These are phyloP conservation scores for Phytophthora pseudosyringae DNA, from an alignment of 352 stramenopile genomes.

Conservation along the genomic window DNA sequence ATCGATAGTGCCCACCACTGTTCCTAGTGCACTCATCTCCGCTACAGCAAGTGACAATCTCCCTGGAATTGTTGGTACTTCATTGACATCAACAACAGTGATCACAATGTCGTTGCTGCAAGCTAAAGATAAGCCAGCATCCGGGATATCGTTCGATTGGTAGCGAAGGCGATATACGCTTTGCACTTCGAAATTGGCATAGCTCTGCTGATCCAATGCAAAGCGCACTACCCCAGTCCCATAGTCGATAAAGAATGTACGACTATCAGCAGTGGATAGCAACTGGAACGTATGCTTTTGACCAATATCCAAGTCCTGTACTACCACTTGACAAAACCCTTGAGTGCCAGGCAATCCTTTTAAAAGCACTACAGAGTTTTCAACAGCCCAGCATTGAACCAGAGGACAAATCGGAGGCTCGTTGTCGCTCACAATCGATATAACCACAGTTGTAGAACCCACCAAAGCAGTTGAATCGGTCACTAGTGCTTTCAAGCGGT, in stretches of 20 bases:
- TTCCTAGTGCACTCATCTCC: conserved; percentile 37
- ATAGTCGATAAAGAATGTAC: conserved; percentile 33
- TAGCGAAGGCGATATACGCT: conserved; percentile 53
- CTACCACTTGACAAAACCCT: conserved; percentile 42
- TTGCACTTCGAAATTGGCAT: conserved; percentile 53
- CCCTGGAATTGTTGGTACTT: conserved; percentile 41
- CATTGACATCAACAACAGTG: conserved; percentile 56
- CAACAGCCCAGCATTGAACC: conserved; percentile 64
- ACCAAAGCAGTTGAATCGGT: conserved; percentile 35
- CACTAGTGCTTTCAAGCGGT: conserved; percentile 14
- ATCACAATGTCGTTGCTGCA: conserved; percentile 55
- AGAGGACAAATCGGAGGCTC: conserved; percentile 47
- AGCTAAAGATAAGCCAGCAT: conserved; percentile 37
- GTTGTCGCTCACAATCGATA: conserved; percentile 58
- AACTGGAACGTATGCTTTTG: conserved; percentile 62
- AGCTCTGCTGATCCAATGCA: conserved; percentile 18
- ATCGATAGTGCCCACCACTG: conserved; percentile 20
- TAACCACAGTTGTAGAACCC: conserved; percentile 15
- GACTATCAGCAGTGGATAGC: conserved; percentile 33
- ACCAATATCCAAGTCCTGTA: conserved; percentile 44
- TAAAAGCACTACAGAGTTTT: conserved; percentile 50
- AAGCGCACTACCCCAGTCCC: conserved; percentile 44
- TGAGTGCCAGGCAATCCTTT: conserved; percentile 40
- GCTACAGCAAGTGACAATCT: conserved; percentile 19
- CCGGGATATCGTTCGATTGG: conserved; percentile 52